Conservation (phyloP, 1,284 basidiomycete genomes). For the Cryptococcus sp. region DNA sequence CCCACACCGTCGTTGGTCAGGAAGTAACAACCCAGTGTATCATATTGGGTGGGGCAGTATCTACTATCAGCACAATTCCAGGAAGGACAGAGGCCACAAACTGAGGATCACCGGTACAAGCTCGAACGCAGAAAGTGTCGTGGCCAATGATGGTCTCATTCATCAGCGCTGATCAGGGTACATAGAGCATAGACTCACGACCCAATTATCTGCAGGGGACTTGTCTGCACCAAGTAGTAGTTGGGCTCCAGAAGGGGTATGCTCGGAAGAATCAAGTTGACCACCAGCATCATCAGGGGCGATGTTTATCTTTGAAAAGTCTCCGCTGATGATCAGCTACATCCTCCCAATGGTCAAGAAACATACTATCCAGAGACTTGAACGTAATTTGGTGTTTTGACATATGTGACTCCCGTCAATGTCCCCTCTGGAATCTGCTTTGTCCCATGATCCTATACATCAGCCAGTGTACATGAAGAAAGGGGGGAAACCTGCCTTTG, state of each 20-base stretch:
- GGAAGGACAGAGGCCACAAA: constrained; percentile 8
- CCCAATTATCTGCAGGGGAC: constrained; percentile 23
- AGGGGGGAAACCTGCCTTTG: constrained; percentile 14
- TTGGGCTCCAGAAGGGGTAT: constrained; percentile 23
- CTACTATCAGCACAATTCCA: constrained; percentile 3
- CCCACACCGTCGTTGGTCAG: constrained; percentile 26
- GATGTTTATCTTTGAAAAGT: constrained; percentile 38
- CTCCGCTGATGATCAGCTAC: constrained; percentile 17
- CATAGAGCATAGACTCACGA: constrained; percentile 20
- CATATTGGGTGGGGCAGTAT: constrained; percentile 30
- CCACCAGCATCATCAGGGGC: constrained; percentile 30
- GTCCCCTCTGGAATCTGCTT: constrained; percentile 34
- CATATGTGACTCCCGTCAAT: constrained; percentile 34
- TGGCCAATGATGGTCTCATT: constrained; percentile 30
- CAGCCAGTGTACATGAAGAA: background rate
- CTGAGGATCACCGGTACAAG: constrained; percentile 29
- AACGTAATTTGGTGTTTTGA: constrained; percentile 28
- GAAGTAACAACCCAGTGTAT: constrained; percentile 34
- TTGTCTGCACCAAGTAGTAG: constrained; percentile 15
- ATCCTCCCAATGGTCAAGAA: background rate
- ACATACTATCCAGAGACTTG: constrained; percentile 37
- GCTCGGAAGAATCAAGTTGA: constrained; percentile 25
- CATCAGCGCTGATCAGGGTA: background rate
- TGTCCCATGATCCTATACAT: constrained; percentile 15
- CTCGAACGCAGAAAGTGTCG: constrained; percentile 31